Base-by-base conservation (phyloP, 2,329 filamentous ascomycete species). In the Talaromyces piceae region DNA sequence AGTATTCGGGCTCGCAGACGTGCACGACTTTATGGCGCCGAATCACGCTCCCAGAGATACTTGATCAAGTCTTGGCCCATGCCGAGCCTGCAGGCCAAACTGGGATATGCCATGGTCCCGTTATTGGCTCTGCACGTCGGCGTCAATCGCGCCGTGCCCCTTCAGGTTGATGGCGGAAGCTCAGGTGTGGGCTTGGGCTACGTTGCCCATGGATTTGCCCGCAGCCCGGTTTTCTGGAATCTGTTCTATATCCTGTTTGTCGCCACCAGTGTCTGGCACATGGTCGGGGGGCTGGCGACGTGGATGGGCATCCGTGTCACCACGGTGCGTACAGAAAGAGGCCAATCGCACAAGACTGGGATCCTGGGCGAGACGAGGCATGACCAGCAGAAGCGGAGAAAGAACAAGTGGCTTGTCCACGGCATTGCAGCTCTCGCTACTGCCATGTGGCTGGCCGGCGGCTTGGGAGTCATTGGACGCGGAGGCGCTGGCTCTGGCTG, bases 151-250 rank as follows among this genome's bases (percentile, higher is more conserved):
- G 70, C 82, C 2, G 73, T 94, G 23, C 91, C 93, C 2, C 68
- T 91, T 28, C 74, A 81, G 25, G 79, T 89, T 41, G 87, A 94
- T 49, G 91, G 91, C 5, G 89, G 91, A 53, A 90, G 84, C 61
- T 87, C 88, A n/a, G 85, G 91, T 49, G 84, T 96, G 37, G 87
- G 88, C 0, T 73, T 97, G 11, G 84, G 82, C 11, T 97, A 87
- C 66, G 84, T 96, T 6, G 82, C 84, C 11, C 91, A 97, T 69
- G 88, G 88, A 2, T 93, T 96, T 63, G 83, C 86, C 26, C 78
- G 81, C 12, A 84, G 88, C 61, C 83, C 84, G 0, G 58, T 77
- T 1, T 66, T 85, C 7, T 81, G 86, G n/a, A 86, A 82, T 65
- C 59, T 77, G 1, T 84, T 86, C 1, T 95, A 94, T 66, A 62